phyloP scores from a whole-genome alignment of 2,329 filamentous ascomycete species.

The Boeremia lycopersici region DNA sequence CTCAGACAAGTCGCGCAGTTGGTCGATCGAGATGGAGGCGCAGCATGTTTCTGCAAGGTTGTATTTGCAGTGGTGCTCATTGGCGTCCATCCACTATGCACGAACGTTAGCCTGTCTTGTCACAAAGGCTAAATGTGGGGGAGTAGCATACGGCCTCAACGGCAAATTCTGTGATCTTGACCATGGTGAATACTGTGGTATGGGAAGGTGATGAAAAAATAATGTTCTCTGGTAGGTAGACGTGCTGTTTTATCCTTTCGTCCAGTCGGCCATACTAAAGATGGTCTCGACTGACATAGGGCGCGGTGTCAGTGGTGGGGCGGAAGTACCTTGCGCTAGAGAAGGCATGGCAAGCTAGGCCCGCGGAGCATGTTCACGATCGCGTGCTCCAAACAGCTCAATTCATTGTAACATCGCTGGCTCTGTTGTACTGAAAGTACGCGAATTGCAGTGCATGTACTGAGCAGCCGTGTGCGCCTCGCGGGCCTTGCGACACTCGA shows the following conservation, averaged over 20 bases:
- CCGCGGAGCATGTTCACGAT: constrained; percentile 1
- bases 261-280: constrained; percentile 2
- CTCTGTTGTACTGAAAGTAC: neutral
- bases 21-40: constrained; percentile 73
- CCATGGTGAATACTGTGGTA: constrained; percentile 51
- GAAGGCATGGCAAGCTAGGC: neutral
- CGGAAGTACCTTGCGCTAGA: constrained; percentile 7
- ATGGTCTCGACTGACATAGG: constrained; percentile 22
- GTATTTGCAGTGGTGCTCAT: constrained; percentile 59
- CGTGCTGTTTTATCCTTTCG: neutral
- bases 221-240: neutral
- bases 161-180: constrained; percentile 66
- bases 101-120: constrained; percentile 19
- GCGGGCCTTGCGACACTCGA: neutral
- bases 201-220: neutral
- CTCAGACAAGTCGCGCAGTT: constrained; percentile 66
- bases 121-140: constrained; percentile 25
- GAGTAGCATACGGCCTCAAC: constrained; percentile 68
- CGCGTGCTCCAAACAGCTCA: neutral
- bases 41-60: constrained; percentile 84
- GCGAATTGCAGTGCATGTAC: neutral
- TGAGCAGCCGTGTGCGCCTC: neutral
- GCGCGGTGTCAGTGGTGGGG: constrained; percentile 15
- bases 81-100: constrained; percentile 62
- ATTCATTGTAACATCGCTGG: neutral